Percentiles rank a stretch among this genome's conserved stretches.
phyloP scores from a whole-genome alignment of 306 rosid genomes.

The Prunus mume region DNA sequence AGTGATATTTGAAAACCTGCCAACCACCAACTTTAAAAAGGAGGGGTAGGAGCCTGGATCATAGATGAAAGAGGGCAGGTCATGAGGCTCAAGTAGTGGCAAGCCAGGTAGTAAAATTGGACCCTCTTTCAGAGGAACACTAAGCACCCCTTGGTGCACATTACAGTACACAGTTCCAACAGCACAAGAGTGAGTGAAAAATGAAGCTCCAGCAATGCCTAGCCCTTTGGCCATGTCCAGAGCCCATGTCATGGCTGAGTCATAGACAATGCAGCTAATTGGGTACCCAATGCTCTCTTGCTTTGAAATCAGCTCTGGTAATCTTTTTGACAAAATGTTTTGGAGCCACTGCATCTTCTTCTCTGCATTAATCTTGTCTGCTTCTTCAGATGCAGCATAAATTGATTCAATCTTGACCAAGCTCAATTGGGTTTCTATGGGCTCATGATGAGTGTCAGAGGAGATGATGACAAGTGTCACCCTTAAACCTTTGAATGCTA shows the following conservation, averaged over 20 bases:
- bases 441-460: neutral
- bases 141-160: neutral
- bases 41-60: neutral
- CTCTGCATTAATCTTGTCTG: neutral
- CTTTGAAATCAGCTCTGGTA: neutral
- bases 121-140: neutral
- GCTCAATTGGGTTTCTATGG: neutral
- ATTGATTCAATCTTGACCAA: neutral
- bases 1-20: conserved; percentile 12
- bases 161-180: conserved; percentile 9
- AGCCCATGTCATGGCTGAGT: conserved; percentile 30
- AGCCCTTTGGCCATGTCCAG: conserved; percentile 17
- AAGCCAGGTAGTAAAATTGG: neutral
- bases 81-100: conserved; percentile 14
- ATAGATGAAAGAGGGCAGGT: conserved; percentile 26
- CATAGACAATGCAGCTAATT: conserved; percentile 18
- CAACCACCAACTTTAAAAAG: neutral
- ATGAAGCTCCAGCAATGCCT: conserved; percentile 22
- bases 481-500: conserved; percentile 21
- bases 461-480: conserved; percentile 17
- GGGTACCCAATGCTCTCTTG: neutral
- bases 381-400: neutral
- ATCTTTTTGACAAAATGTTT: neutral
- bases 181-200: conserved; percentile 34
- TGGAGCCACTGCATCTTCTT: neutral